Evolutionary conservation across 164 flowering plant species (phyloP), one percentile per base, ranked within the genome.

Genomic region (Liriodendron chinense): DNA sequence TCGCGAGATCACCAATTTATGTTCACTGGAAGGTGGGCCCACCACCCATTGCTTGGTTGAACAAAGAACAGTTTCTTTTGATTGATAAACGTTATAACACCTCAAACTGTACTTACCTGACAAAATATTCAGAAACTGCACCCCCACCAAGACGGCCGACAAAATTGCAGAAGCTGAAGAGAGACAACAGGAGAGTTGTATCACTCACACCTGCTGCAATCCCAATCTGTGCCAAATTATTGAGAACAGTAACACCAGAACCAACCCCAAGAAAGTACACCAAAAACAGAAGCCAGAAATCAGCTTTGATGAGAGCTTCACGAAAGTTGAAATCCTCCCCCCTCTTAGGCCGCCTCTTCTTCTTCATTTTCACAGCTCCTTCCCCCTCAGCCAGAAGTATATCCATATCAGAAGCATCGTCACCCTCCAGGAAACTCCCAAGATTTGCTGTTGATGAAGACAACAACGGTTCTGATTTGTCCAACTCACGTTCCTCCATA

Each of bases 131-230:
- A 9, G 98, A 94, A 70, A 94, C 83, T 48, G 76, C 88, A 50
- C 99, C 99, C 0, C 93, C 90, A 72, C 96, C 93, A 72, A 96
- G 92, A 47, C 98, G 98, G n/a, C 99, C 99, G 16, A 84, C 67
- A 70, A 94, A 96, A 80, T 92, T 92, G 85, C 91, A 84, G 74
- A 96, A 93, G 86, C 96, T 89, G 88, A 92, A 92, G 73, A 96
- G 76, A 72, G 91, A 88, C 78, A 96, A 74, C 68, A 96, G 78
- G 20, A 89, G 79, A 4, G 95, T 90, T 3, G 97, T 88, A 78
- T 96, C 88, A 73, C 76, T 72, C 22, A 84, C 81, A 22, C 92
- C 96, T 74, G 78, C 86, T 7, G 98, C 90, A 78, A 87, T 86
- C 68, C 95, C 98, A 23, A 95, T 93, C 78, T 95, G 98, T 34